phyloP scores from a whole-genome alignment of 2,329 filamentous ascomycete genomes.

The Massarina eburnea region DNA sequence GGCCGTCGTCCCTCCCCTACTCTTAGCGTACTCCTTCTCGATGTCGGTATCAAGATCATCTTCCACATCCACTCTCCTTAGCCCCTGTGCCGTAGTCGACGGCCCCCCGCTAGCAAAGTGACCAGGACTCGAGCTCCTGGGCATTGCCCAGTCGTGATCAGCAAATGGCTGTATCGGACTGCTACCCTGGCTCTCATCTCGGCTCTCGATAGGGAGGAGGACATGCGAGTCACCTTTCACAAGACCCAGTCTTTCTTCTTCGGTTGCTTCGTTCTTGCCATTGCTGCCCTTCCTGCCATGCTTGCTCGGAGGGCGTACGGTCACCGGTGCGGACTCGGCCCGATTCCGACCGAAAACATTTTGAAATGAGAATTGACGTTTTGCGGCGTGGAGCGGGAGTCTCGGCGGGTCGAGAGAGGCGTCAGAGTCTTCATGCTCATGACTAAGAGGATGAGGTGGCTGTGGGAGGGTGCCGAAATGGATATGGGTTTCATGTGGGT shows the following conservation, averaged over 20 bases:
- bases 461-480: conserved; percentile 50
- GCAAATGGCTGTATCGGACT: conserved; percentile 19
- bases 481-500: conserved; percentile 37
- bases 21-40: conserved; percentile 8
- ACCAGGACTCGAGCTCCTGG: conserved; percentile 3
- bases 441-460: conserved; percentile 21
- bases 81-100: neutral
- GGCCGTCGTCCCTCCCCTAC: neutral
- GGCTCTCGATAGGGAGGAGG: conserved; percentile 30
- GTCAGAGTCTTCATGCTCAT: conserved; percentile 46
- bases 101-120: neutral
- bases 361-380: conserved; percentile 90
- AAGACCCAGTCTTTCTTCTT: conserved; percentile 80
- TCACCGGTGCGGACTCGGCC: conserved; percentile 28
- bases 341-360: conserved; percentile 69
- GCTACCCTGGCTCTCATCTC: conserved; percentile 19
- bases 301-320: conserved; percentile 26
- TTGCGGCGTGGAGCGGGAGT: conserved; percentile 59
- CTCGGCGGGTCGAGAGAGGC: conserved; percentile 55
- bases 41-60: conserved; percentile 6
- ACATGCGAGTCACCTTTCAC: conserved; percentile 69
- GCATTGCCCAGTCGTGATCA: conserved; percentile 8
- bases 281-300: conserved; percentile 36
- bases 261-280: conserved; percentile 58
- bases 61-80: conserved; percentile 6